These are phyloP conservation scores for Isoetes taiwanensis DNA, from an alignment of 75 land plant species.

Conservation along the genomic window DNA sequence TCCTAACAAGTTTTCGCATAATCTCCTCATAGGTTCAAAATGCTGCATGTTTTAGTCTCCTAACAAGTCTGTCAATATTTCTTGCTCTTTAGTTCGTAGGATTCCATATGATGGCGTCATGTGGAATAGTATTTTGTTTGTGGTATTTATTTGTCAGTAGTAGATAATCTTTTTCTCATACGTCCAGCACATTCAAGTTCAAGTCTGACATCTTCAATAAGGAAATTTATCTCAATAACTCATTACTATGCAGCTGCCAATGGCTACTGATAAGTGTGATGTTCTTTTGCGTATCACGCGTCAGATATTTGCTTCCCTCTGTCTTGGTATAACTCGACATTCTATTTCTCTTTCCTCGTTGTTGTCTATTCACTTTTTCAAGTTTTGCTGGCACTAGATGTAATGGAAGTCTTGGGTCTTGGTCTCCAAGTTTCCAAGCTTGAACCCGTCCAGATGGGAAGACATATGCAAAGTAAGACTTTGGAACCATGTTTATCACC, in stretches of 20 bases:
- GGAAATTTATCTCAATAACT: too few species aligned
- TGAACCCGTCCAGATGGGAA: slow-evolving; percentile 27
- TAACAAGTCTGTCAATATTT: too few species aligned
- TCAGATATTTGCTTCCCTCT: slow-evolving; percentile 63
- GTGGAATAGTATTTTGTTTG: too few species aligned
- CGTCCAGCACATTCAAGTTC: too few species aligned
- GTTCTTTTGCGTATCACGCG: slow-evolving; percentile 45
- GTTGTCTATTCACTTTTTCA: not conserved
- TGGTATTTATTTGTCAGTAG: too few species aligned
- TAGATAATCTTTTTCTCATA: too few species aligned
- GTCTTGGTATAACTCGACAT: slow-evolving; percentile 31
- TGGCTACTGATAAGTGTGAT: slow-evolving; percentile 57
- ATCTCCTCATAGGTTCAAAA: too few species aligned
- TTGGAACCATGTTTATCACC: not conserved
- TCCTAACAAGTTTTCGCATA: too few species aligned
- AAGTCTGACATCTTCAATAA: too few species aligned
- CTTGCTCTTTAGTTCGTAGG: too few species aligned
- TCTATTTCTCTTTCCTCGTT: not conserved
- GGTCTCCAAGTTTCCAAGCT: slow-evolving; percentile 82
- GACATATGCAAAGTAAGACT: slow-evolving; percentile 20
- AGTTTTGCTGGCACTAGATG: slow-evolving; percentile 32
- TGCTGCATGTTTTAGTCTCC: too few species aligned
- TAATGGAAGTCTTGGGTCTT: slow-evolving; percentile 66
- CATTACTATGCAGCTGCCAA: slow-evolving; percentile 56
- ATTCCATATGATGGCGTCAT: too few species aligned